Base-by-base conservation (phyloP, 2,329 filamentous ascomycete species). In the Pseudogymnoascus sp. region DNA sequence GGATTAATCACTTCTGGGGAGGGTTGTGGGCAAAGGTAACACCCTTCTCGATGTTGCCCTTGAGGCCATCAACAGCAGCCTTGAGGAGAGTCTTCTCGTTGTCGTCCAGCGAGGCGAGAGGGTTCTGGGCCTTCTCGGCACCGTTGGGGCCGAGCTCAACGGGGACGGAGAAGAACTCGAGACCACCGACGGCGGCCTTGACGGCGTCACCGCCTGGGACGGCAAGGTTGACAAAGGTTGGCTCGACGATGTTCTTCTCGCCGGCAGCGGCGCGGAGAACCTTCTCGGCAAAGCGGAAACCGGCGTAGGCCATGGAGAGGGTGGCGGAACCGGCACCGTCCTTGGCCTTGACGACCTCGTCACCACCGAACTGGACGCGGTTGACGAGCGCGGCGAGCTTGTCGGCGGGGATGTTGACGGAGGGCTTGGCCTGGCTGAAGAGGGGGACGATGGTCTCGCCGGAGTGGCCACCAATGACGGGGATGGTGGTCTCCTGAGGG, bases 361-460 rank as follows among this genome's bases (percentile, higher is more conserved):
- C 94, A 81, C 94, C 94, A 74, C 94, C 94, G 70, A 97, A 97
- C 77, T 99, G 94, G 62, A 97, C 90, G 79, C 94, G 91, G 79
- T 97, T 89, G 72, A 96, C 86, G 58, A 99, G 82, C 67, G 85
- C 89, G 72, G 93, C 90, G 70, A 96, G 89, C 82, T 96, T 94
- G 74, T 97, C 91, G 64, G 83, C 82, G 54, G 93, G 91, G 66
- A 97, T 94, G 64, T 83, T 81, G 71, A 94, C 87, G 43, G 83
- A 74, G 62, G 92, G 91, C 72, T 87, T 85, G 68, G 90, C 85
- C 80, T 94, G 88, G 84, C 91, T 96, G 84, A 97, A 96, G 64
- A 99, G 85, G 58, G 94, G 94, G 62, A 99, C 92, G 72, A 99
- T 99, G 70, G 94, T 99, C 81, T 93, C 91, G 73, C 94, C 94